Base-by-base conservation (phyloP, 345 rosid species). In the Fremontodendron californicum region DNA sequence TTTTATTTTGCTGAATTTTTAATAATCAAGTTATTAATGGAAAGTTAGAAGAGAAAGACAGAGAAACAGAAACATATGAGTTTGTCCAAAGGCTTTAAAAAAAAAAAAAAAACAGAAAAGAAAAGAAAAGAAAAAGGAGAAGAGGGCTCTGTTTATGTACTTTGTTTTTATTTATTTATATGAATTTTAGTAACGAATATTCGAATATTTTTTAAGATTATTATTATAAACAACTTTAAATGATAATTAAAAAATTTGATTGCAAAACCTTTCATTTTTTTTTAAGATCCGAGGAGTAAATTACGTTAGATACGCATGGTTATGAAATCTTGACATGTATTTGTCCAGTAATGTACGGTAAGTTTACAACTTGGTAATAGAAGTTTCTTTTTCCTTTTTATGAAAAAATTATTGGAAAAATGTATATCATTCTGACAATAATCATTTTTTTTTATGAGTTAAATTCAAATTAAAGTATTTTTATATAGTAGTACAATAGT, bases 51-150 rank as follows among this genome's bases (percentile, higher is more conserved):
- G 11, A n/a, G 43, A 46, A 58, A 60, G 73, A 66, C 74, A 66
- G 15, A 23, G 65, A 77, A 74, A 51, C 81, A 77, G 18, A 6
- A 45, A 1, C 81, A 58, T 71, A 65, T 21, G 76, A 77, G 67
- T 57, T 72, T 49, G 77, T 79, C 79, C 81, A 75, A 73, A 45
- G 42, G 33, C 3, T 15, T 13, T 11, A 31, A 31, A 29, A 45
- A 6, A 33, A 21, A 54, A 2, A 1, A 37, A 2, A 1, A 57
- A 57, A 9, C 18, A 29, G 31, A 43, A 11, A 27, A 9, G n/a
- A n/a, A n/a, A 11, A 0, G 6, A 57, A 9, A 27, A 29, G 31
- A 43, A 11, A 27, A 9, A 25, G 16, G 58, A 70, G 76, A 29
- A 27, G 66, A 61, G 10, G 46, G 29, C 23, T 58, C 6, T 55